Base-by-base conservation (phyloP, 257 asterid species). In the Solanum lignicaule region DNA sequence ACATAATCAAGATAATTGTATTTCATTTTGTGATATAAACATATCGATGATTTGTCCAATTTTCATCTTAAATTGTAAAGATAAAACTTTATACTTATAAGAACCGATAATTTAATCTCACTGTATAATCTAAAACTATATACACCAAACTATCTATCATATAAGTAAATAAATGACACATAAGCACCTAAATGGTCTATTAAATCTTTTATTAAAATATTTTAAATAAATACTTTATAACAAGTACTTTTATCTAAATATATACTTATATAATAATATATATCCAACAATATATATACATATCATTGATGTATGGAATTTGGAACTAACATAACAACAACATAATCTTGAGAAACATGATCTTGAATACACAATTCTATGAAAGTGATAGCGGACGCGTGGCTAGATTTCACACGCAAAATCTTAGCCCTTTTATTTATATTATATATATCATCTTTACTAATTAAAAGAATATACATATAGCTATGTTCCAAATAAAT, bases 381-480 rank as follows among this genome's bases (percentile, higher is more conserved):
- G 79, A 89, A 90, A 90, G 88, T 25, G 82, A 87, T 55, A 84
- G 85, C 15, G 52, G 87, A 79, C 82, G 87, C 92, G 93, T 91
- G 95, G 89, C 87, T 85, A 66, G 52, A 35, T 89, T 55, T 32
- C 83, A 88, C 88, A 92, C 91, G 88, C 89, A 43, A 87, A 88
- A 83, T 58, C 87, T 87, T 66, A 33, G 16, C 15, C 58, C 25
- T 52, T 87, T 87, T 69, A 27, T 71, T 33, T n/a, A 33, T 79
- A 52, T 52, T 52, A 16, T 38, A 79, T 48, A 0, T 10, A 55
- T 73, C 46, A 83, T 68, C 94, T 92, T 90, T 92, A 90, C 85
- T 35, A 66, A 66, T 66, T 25, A 78, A 88, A 88, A 93, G 90
- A 86, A 33, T 65, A 23, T 23, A 52, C 62, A 16, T 52, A 65